Base-by-base conservation (phyloP, 106 monocot species). In the Dactylorhiza incarnata region DNA sequence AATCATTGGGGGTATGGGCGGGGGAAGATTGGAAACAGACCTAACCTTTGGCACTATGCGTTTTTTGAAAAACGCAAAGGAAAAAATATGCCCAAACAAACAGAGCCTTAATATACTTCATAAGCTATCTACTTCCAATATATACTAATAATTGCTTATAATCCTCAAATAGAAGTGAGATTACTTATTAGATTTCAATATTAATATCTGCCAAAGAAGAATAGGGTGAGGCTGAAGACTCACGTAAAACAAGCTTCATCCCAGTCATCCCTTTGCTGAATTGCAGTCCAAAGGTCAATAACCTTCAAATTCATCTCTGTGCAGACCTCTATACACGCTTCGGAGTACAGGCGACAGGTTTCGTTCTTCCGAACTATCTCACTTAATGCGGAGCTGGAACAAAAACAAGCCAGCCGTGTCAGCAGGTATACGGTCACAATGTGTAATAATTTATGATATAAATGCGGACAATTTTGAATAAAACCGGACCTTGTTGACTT, bases 261-360 rank as follows among this genome's bases (percentile, higher is more conserved):
- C 95, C 95, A 95, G 84, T 95, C 67, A 75, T 86, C 84, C 80
- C 26, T 78, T 52, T 81, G 84, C 77, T 87, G 89, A 19, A 95
- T 86, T 44, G 89, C 83, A 81, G 79, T 87, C 74, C 75, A 95
- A 37, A 95, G 73, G 74, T 95, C 89, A 74, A 95, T 73, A 47
- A 84, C 86, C 80, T 87, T 88, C 78, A 95, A 46, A n/a, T 83
- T 78, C 84, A 92, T 81, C 86, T 90, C 92, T 29, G 83, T 72
- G 80, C 89, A 92, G 15, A 95, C 66, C 70, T 88, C 45, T 77
- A 89, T 80, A 67, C 95, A 90, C 12, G 95, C 92, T 66, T 95
- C 92, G 2, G 95, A 92, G 63, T 92, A 95, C 74, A 45, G 68
- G 37, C 69, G 85, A 77, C 89, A 95, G 17, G 11, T 48, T 68